Conservation (phyloP, 345 rosid species). For the Dimocarpus longan region DNA sequence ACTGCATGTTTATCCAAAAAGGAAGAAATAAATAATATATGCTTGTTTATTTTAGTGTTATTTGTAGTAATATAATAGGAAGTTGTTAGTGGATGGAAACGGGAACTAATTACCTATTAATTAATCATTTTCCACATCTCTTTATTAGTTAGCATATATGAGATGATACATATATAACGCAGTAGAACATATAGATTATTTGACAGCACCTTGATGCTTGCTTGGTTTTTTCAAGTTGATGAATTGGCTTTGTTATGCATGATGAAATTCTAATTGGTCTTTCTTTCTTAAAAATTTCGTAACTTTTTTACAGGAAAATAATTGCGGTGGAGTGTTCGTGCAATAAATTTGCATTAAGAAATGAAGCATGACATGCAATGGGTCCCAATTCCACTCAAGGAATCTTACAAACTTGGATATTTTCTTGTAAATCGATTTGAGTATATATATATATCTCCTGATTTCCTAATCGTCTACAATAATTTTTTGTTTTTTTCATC, state of each 20-base stretch:
- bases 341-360: conserved; percentile 3
- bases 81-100: background rate
- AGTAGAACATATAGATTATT: no score
- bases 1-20: background rate
- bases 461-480: no score
- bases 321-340: conserved; percentile 11
- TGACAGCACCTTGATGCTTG: background rate
- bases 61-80: background rate
- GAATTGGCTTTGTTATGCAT: background rate
- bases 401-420: conserved; percentile 8
- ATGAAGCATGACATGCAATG: background rate
- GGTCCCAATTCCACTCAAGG: conserved; percentile 14
- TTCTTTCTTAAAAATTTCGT: background rate
- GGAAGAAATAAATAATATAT: background rate
- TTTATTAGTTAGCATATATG: no score
- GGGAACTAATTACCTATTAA: background rate
- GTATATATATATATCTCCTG: no score
- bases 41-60: background rate
- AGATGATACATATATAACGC: background rate
- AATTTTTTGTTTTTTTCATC: no score
- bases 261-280: background rate
- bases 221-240: background rate
- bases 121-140: background rate
- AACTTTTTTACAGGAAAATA: conserved; percentile 12
- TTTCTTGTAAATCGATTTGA: background rate